Base-by-base conservation (phyloP, 1,284 basidiomycete genomes). In the Sphaerobolus stellatus region DNA sequence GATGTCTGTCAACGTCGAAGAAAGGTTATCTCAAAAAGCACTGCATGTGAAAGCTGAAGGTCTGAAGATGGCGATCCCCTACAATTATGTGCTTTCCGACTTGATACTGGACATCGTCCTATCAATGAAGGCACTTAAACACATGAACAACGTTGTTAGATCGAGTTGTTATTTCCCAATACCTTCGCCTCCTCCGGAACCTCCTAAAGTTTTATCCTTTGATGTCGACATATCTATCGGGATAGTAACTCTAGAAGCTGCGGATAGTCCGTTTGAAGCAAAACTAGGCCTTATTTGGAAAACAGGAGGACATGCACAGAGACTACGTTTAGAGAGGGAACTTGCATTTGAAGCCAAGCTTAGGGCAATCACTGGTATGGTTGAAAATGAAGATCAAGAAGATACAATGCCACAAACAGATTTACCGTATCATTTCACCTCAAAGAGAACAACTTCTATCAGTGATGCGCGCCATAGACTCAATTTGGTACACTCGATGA, bases 261-360 rank as follows among this genome's bases (percentile, higher is more conserved):
- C 86, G 24, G 96, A 99, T 67, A 91, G 96, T 65, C 82, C 87
- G 1, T 83, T 98, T 54, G 96, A 99, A 71, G 83, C 84, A 24
- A 83, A 79, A 58, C 71, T 98, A 30, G 90, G 86, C 48, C 75
- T 91, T 13, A 90, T 94, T 33, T 92, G 85, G 80, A 80, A 83
- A 53, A 82, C 86, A 30, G 94, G 94, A 0, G 71, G 82, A 34
- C 82, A 86, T 46, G 94, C 94, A 56, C 86, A 88, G 48, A 79
- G 78, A 51, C 78, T 83, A n/a, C 79, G 95, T 22, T 69, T 86
- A 50, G 88, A 88, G 54, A 80, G 94, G 1, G 90, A 94, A 53
- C 84, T 86, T 18, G 90, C 88, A 3, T 98, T 98, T 66, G 72
- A 79, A 14, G 86, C 85, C 4, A 97, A 95, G 68, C 83, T 85